Evolutionary conservation across 768 basidiomycete species (phyloP), one percentile per base, ranked within the genome.

Genomic region (Boletellus ananas): DNA sequence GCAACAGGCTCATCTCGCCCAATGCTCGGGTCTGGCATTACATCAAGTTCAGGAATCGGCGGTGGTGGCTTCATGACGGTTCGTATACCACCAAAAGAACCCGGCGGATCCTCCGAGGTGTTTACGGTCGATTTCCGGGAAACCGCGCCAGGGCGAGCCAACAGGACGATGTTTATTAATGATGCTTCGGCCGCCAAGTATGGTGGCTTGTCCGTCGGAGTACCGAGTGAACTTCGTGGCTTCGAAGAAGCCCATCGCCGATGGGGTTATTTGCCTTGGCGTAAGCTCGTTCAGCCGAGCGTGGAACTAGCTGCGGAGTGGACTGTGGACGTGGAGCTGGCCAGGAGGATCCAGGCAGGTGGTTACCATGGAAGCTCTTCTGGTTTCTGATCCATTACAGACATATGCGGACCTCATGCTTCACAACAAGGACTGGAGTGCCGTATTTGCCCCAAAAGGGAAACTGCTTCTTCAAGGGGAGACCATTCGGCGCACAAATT

Each of bases 181-280:
- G 65, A 82, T 37, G 74, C 87, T 3, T 55, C 65, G 4, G 70
- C 74, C 3, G 74, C 91, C 16, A 73, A 59, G 50, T 81, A 75
- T 49, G 95, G 96, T 4, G 94, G 96, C 4, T 71, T 97, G 47
- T 68, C 92, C 6, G 81, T 95, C n/a, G 94, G 81, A 20, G 85
- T 96, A 0, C 96, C 96, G 1, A 89, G 94, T 9, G 94, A 98
- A 70, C 65, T 98, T 40, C 79, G 86, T 20, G 96, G 94, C 10
- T 77, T 97, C 29, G 82, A 86, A 64, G 87, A 85, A 63, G 91
- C 90, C 0, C 87, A 94, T 67, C 72, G 75, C 36, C 78, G 84
- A 21, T 96, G 94, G 84, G 95, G 93, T 0, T 78, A 70, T 34
- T 60, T 96, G 12, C 75, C 85, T 0, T 98, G 96, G 96, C 70